A percentile compares a stretch with the other conserved stretches of the same genome.
Conservation (phyloP, 108 stramenopile genomes). For the Cylindrotheca fusiformis region DNA sequence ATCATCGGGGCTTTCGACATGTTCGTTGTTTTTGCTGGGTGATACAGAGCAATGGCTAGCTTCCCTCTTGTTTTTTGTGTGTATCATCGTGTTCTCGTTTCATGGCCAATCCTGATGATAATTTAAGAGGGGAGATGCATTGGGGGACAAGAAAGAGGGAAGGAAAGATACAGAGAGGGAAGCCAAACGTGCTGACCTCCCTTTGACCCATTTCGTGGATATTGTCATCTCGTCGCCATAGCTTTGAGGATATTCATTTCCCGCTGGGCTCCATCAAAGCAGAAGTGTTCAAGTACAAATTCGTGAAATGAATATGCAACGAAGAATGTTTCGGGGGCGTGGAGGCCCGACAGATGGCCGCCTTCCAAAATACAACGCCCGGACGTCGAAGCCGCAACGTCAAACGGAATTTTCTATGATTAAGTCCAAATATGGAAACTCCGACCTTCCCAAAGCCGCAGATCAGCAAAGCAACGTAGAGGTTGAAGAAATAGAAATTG, state of each 20-base stretch:
- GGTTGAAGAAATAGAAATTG: background rate
- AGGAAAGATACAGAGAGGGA: no score
- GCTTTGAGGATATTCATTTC: no score
- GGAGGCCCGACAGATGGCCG: slow-evolving; percentile 59
- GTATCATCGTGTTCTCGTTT: background rate
- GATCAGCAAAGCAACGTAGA: background rate
- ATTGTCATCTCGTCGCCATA: no score
- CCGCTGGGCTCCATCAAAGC: no score
- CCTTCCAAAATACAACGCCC: slow-evolving; percentile 56
- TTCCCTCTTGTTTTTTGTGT: no score
- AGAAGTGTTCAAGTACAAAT: no score
- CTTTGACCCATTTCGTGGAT: no score
- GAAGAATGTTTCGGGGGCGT: slow-evolving; percentile 53
- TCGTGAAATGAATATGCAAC: slow-evolving; percentile 38
- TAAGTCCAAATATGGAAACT: slow-evolving; percentile 9
- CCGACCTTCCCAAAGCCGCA: slow-evolving; percentile 5
- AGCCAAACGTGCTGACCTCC: no score
- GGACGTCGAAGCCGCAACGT: slow-evolving; percentile 13
- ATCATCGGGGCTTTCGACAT: slow-evolving; percentile 37
- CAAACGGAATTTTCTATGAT: slow-evolving; percentile 2
- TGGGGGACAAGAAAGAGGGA: no score
- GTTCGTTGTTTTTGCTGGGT: background rate
- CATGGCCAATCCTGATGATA: background rate
- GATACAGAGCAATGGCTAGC: no score
- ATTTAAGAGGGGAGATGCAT: background rate